phyloP scores from a whole-genome alignment of 1,284 basidiomycete species.

The Inonotus hispidus region DNA sequence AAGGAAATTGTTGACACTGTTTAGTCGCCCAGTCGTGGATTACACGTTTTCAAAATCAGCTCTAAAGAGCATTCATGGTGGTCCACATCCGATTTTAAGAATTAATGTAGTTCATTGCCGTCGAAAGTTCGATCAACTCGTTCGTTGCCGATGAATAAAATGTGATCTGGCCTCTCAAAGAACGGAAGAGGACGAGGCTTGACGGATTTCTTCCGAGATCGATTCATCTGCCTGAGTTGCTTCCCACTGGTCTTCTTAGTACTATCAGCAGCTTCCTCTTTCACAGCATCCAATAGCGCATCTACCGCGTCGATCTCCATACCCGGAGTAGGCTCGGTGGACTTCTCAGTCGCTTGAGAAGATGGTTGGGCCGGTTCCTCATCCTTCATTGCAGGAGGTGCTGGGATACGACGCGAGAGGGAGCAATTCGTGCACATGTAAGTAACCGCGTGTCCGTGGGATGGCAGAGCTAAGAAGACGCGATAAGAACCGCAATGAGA shows the following conservation, averaged over 20 bases:
- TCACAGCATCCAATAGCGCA: not conserved
- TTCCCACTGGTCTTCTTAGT: not conserved
- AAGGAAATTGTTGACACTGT: slow-evolving; percentile 20
- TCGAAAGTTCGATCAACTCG: slow-evolving; percentile 5
- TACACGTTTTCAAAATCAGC: not conserved
- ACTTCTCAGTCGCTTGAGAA: not conserved
- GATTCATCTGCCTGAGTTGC: not conserved
- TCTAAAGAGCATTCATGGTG: not conserved
- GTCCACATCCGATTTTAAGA: not conserved
- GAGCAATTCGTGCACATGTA: slow-evolving; percentile 55
- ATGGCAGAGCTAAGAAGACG: slow-evolving; percentile 36
- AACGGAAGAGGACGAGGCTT: slow-evolving; percentile 13
- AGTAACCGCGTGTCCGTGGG: slow-evolving; percentile 47
- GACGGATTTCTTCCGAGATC: slow-evolving; percentile 8
- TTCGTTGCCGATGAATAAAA: slow-evolving; percentile 16
- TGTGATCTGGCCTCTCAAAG: slow-evolving; percentile 11
- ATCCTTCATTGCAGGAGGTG: slow-evolving; percentile 37
- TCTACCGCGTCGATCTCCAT: slow-evolving; percentile 2
- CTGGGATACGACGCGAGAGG: slow-evolving; percentile 52
- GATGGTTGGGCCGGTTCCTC: not conserved
- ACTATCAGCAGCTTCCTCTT: not conserved
- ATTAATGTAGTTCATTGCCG: not conserved
- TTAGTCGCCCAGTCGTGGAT: not conserved
- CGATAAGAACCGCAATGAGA: slow-evolving; percentile 13
- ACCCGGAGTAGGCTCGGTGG: not conserved